Evolutionary conservation across 1,284 basidiomycete species (phyloP), one percentile per base, ranked within the genome.

Genomic region (Ceratobasidium sp.): DNA sequence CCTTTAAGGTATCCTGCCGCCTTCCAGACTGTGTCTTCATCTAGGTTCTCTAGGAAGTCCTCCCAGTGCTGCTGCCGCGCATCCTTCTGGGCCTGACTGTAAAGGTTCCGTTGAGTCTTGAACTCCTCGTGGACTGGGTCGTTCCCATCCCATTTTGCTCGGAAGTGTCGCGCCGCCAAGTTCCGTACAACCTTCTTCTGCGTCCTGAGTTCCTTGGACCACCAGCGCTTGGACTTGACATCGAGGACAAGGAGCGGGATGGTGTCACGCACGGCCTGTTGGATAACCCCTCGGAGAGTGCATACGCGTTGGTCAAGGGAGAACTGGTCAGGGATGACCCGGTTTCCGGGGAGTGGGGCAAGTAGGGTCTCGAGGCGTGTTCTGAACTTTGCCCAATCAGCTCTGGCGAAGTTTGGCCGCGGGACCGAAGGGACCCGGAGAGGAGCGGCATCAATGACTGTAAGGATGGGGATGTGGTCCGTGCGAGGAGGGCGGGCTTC

Each of bases 401-500:
- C 35, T 18, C 38, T 44, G n/a, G 32, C 44, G 28, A 38, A 64
- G 18, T 50, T 43, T 7, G 11, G 30, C 1, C 30, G 14, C 1
- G 32, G 43, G 1, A 16, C 16, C 5, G 46, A 7, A 11, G 30
- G 21, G 3, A 35, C 14, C 6, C 7, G 52, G 4, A 26, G 14
- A 2, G 52, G 49, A 5, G 21, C 3, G 2, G 32, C 28, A 18
- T 35, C n/a, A 1, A 55, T 11, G 0, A 18, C 30, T 1, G 54
- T 55, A 16, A 1, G 16, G 13, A 55, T 35, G 3, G 54, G 54
- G 54, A 55, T 2, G 16, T 55, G 54, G 30, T 55, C 54, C 1
- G 54, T 55, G 54, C 54, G 30, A 11, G 76, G 47, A 0, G 77
- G 79, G 0, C 74, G 61, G 1, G 64, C 38, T 0, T 75, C 73